A percentile compares a stretch with the other conserved stretches of the same genome.
Evolutionary conservation across 1,139 yeast species (phyloP).

Genomic region (Taiozyma sp.): DNA sequence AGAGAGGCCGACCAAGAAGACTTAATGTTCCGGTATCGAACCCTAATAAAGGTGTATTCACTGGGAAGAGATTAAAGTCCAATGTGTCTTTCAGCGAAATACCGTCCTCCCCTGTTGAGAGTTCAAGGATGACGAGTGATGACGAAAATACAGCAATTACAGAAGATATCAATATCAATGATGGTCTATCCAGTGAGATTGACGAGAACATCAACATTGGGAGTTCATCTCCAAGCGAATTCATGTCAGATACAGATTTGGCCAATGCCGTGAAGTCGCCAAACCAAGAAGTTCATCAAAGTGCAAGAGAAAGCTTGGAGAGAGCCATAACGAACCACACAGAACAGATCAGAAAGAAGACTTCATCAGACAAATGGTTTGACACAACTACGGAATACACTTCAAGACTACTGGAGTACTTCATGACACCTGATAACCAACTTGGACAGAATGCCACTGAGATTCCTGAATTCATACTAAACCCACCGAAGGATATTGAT

Average conservation of each 20-base stretch:
- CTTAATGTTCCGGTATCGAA: conserved; percentile 19
- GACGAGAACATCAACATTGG: conserved; percentile 21
- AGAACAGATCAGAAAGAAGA: conserved; percentile 5
- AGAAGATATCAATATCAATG: conserved; percentile 28
- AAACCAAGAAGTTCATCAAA: conserved; percentile 12
- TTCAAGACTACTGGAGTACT: conserved; percentile 40
- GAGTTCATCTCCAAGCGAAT: conserved; percentile 33
- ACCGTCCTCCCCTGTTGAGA: neutral
- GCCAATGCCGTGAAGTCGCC: conserved; percentile 33
- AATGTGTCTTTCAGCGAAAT: neutral
- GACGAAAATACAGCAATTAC: conserved; percentile 9
- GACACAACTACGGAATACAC: conserved; percentile 35
- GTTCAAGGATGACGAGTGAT: conserved; percentile 3
- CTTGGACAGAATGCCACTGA: conserved; percentile 20
- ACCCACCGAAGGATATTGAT: conserved; percentile 70
- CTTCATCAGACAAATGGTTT: conserved; percentile 17
- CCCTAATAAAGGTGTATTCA: conserved; percentile 22
- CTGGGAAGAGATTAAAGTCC: conserved; percentile 11
- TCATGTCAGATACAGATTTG: conserved; percentile 38
- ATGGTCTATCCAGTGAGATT: conserved; percentile 35
- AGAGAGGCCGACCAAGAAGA: conserved; percentile 47
- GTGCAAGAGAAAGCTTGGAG: conserved; percentile 22
- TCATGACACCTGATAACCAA: conserved; percentile 66
- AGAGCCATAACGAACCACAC: conserved; percentile 17
- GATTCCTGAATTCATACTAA: conserved; percentile 64